A percentile compares a stretch with the other conserved stretches of the same genome.
Conservation (phyloP, 2,329 filamentous ascomycete species). For the Sporothrix inflata region DNA sequence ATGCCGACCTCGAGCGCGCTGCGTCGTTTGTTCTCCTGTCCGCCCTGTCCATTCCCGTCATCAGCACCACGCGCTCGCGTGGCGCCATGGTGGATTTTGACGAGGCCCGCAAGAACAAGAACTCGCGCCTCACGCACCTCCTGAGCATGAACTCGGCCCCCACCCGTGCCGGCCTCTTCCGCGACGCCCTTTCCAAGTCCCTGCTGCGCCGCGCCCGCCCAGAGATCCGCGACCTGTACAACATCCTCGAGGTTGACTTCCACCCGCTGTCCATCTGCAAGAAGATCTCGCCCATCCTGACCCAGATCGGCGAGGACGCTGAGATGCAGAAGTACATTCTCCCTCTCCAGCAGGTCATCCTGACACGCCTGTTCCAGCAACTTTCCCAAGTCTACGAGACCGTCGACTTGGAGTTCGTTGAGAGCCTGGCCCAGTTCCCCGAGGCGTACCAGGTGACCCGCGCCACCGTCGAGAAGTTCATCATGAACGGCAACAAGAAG, state of each 20-base stretch:
- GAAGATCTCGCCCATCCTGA: constrained; percentile 95
- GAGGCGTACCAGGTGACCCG: constrained; percentile 92
- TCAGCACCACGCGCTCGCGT: constrained; percentile 95
- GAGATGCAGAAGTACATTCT: constrained; percentile 98
- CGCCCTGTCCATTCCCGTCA: constrained; percentile 96
- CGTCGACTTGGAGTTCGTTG: constrained; percentile 90
- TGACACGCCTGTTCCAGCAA: constrained; percentile 98
- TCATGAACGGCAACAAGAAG: constrained; percentile 99
- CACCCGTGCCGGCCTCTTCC: constrained; percentile 88
- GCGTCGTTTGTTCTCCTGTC: constrained; percentile 95
- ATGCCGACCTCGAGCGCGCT: constrained; percentile 89
- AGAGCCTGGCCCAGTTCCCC: constrained; percentile 91
- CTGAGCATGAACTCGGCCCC: constrained; percentile 90
- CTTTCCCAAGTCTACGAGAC: constrained; percentile 98
- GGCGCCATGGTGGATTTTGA: constrained; percentile 96
- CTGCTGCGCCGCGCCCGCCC: constrained; percentile 89
- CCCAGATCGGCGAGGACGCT: constrained; percentile 87
- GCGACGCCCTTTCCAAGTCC: constrained; percentile 92
- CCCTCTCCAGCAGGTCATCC: constrained; percentile 96
- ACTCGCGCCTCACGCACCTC: constrained; percentile 92
- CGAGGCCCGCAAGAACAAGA: constrained; percentile 98
- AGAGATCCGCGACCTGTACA: constrained; percentile 96
- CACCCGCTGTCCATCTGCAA: constrained; percentile 98
- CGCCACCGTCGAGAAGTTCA: constrained; percentile 97
- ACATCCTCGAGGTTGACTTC: constrained; percentile 98